Evolutionary conservation across 352 stramenopile species (phyloP).

Genomic region (Globisporangium radiosum): DNA sequence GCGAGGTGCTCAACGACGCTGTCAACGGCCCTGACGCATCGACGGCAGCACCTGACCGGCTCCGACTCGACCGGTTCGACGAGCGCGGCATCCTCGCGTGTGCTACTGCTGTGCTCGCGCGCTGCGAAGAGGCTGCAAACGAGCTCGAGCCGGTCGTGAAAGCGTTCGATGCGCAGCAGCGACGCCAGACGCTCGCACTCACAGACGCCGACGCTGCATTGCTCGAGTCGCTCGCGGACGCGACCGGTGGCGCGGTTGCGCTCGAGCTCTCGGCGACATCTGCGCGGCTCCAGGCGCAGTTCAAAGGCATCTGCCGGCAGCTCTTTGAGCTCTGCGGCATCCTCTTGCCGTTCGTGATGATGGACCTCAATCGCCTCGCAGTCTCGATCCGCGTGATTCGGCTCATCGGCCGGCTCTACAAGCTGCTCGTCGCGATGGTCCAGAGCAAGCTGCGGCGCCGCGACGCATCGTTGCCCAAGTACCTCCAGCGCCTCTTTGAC

Average conservation of each 20-base stretch:
- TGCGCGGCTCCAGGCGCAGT: constrained; percentile 15
- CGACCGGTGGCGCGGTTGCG: constrained; percentile 18
- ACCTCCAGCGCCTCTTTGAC: constrained; percentile 42
- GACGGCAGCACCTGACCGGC: constrained; percentile 1
- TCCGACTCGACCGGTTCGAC: constrained; percentile 22
- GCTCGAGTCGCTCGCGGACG: constrained; percentile 31
- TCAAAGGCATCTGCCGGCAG: constrained; percentile 25
- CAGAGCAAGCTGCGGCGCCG: constrained; percentile 38
- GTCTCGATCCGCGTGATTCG: constrained; percentile 38
- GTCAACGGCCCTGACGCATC: neutral
- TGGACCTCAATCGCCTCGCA: constrained; percentile 27
- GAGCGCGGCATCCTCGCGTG: constrained; percentile 29
- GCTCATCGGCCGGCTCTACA: constrained; percentile 40
- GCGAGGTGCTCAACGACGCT: constrained; percentile 4
- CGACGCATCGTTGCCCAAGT: constrained; percentile 28
- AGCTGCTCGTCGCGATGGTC: constrained; percentile 35
- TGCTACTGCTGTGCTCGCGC: constrained; percentile 22
- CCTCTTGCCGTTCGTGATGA: constrained; percentile 38
- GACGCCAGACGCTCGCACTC: constrained; percentile 27
- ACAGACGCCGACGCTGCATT: constrained; percentile 30
- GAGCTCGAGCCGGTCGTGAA: constrained; percentile 30
- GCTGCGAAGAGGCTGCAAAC: constrained; percentile 22
- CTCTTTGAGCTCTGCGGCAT: constrained; percentile 30
- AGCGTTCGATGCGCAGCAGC: constrained; percentile 27
- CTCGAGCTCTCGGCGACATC: constrained; percentile 17